Evolutionary conservation across 2,329 filamentous ascomycete species (phyloP), one percentile per base, ranked within the genome.

Genomic region (Emmonsiellopsis sp.): DNA sequence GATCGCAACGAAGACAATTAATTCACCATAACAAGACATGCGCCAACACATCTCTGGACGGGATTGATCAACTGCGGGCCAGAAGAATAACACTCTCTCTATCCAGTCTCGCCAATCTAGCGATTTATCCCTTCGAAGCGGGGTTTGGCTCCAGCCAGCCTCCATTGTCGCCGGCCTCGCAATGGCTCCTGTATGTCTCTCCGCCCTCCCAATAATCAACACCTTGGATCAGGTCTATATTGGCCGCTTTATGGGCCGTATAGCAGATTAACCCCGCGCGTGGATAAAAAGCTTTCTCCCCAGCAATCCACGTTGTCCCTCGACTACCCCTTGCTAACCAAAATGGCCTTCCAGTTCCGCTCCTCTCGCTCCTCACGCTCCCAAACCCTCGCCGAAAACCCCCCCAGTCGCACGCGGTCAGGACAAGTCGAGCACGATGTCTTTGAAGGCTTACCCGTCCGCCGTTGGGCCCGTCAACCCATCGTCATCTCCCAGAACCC

Each of bases 391-490:
- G 75, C 79, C 54, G 78, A 80, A 56, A 73, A 73, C 41, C 58
- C 57, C 43, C 58, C 66, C 45, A 67, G 67, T 52, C 67, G 72
- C 46, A 70, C 65, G 49, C 66, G 72, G 59, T 68, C 66, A 32
- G 71, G 70, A 43, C 78, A 81, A 59, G 73, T 78, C 51, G 83
- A 87, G 59, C 81, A 85, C 65, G 84, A 86, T 73, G 76, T 84
- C 49, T 78, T 82, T 49, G 76, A 81, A 78, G 89, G 90, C 55
- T 79, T 96, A 9, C 92, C 92, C 13, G 86, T 96, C 54, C 86
- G 90, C 64, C 89, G 95, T 79, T 97, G 90, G 86, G 84, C 87
- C 53, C 83, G 87, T 58, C 83, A 86, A 55, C 76, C 76, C 71
- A 79, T 89, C 54, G 85, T 74, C 42, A 74, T 92, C 64, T 83